A percentile compares a stretch with the other conserved stretches of the same genome.
phyloP scores from a whole-genome alignment of 78 protist species.

The slime mould (Dictyostelium discoideum) region DNA sequence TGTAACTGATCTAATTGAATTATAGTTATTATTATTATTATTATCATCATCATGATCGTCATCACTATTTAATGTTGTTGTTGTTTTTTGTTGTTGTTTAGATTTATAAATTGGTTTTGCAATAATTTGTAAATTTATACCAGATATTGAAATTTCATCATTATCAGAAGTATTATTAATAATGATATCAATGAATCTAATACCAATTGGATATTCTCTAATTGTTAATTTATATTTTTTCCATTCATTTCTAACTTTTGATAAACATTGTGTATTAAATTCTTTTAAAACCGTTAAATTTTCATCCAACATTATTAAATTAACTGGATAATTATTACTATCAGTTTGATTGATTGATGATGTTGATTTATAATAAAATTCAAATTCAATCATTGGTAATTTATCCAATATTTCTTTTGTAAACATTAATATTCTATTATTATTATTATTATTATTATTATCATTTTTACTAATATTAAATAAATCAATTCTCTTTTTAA shows the following conservation, averaged over 20 bases:
- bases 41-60: background rate
- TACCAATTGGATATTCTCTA: background rate
- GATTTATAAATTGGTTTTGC: background rate
- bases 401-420: background rate
- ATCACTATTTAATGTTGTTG: too few species aligned
- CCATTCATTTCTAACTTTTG: background rate
- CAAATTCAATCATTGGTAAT: conserved; percentile 37
- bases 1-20: background rate
- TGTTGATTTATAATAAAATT: conserved; percentile 16
- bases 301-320: background rate
- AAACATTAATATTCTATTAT: background rate
- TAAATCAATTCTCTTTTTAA: background rate
- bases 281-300: background rate
- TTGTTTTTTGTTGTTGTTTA: background rate
- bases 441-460: background rate
- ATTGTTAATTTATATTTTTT: background rate
- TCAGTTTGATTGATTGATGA: background rate
- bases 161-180: background rate
- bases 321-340: background rate
- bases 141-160: background rate
- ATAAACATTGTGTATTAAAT: background rate
- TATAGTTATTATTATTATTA: background rate
- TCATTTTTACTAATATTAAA: background rate
- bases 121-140: background rate
- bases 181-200: background rate